A percentile compares a stretch with the other conserved stretches of the same genome.
These are phyloP conservation scores for Yueomyces sp. DNA, from an alignment of 805 yeast genomes.

Conservation along the genomic window DNA sequence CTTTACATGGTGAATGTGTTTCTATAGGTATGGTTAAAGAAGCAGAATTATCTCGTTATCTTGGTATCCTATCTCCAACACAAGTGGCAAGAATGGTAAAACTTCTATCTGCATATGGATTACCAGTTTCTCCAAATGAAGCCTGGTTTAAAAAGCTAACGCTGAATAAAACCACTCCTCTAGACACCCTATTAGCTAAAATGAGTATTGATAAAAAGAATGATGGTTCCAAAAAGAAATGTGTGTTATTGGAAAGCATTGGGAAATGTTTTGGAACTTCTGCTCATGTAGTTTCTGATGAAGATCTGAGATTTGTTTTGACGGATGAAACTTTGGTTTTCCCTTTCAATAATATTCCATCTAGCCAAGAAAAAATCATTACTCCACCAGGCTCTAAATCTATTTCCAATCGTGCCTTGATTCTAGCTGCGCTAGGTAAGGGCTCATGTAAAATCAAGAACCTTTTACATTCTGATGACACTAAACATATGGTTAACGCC, in stretches of 20 bases:
- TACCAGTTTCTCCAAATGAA: conserved; percentile 72
- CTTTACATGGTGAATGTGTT: conserved; percentile 98
- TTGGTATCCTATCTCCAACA: conserved; percentile 79
- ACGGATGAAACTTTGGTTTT: conserved; percentile 69
- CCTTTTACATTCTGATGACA: conserved; percentile 89
- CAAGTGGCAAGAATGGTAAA: conserved; percentile 85
- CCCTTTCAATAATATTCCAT: conserved; percentile 31
- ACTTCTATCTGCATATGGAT: conserved; percentile 70
- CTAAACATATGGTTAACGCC: conserved; percentile 88
- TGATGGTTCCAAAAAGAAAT: conserved; percentile 81
- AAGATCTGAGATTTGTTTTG: conserved; percentile 65
- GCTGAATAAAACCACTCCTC: conserved; percentile 56
- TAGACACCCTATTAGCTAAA: conserved; percentile 57
- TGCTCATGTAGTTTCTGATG: conserved; percentile 76
- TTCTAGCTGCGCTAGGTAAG: conserved; percentile 80
- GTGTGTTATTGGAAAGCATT: conserved; percentile 69
- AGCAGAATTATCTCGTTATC: conserved; percentile 87
- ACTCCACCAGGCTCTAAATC: conserved; percentile 96
- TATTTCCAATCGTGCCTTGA: conserved; percentile 86
- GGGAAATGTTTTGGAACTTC: conserved; percentile 82
- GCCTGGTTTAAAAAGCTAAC: conserved; percentile 58
- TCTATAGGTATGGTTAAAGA: conserved; percentile 90
- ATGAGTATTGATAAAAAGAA: conserved; percentile 97
- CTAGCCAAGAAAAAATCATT: conserved; percentile 28
- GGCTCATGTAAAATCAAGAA: conserved; percentile 78